A percentile compares a stretch with the other conserved stretches of the same genome.
phyloP scores from a whole-genome alignment of 2,329 filamentous ascomycete genomes.

The Chaetomiaceae sp. region DNA sequence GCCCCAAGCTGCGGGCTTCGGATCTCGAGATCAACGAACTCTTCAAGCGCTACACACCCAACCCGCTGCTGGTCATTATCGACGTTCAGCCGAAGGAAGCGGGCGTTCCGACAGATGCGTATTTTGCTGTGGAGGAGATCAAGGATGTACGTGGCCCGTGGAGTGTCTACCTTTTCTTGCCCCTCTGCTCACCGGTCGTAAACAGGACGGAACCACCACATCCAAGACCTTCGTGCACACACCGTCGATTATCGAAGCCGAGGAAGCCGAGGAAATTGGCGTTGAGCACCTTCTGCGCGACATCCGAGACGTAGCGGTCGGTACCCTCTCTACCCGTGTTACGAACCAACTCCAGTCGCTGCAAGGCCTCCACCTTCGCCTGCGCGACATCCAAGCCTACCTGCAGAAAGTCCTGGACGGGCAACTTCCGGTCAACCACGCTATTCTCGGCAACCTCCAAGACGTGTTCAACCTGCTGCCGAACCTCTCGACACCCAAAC shows the following conservation, averaged over 20 bases:
- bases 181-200: conserved; percentile 15
- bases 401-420: conserved; percentile 93
- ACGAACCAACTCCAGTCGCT: conserved; percentile 97
- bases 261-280: conserved; percentile 98
- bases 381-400: conserved; percentile 93
- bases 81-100: conserved; percentile 98
- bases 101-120: conserved; percentile 95
- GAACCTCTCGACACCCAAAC: conserved; percentile 81
- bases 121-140: conserved; percentile 99
- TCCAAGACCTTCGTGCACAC: conserved; percentile 98
- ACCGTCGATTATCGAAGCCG: conserved; percentile 95
- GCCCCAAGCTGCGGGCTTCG: conserved; percentile 91
- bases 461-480: conserved; percentile 98
- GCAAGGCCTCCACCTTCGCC: conserved; percentile 87
- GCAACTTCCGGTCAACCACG: conserved; percentile 92
- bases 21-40: conserved; percentile 99
- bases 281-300: conserved; percentile 97
- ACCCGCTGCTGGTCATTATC: conserved; percentile 93
- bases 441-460: conserved; percentile 96
- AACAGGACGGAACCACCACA: conserved; percentile 90
- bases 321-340: conserved; percentile 92
- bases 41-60: conserved; percentile 98
- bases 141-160: conserved; percentile 70
- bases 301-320: conserved; percentile 95
- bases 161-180: too few species aligned